Conservation (phyloP, 2,329 filamentous ascomycete genomes). For the Cladobotryum mycophilum region DNA sequence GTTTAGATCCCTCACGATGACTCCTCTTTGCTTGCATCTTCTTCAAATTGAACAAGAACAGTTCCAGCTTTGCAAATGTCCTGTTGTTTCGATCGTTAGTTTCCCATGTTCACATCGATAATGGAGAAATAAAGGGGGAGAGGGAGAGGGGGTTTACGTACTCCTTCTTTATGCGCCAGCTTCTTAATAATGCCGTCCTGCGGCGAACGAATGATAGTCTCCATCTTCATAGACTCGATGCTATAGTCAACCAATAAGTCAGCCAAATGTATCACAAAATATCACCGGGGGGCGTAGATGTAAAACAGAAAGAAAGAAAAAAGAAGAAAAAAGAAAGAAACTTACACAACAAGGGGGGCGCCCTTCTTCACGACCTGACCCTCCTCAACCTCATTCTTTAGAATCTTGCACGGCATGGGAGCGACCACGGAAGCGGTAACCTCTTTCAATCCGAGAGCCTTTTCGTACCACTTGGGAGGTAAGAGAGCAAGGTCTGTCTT, state of each 20-base stretch:
- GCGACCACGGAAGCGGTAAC: constrained; percentile 75
- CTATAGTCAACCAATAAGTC: constrained; percentile 28
- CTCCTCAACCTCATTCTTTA: constrained; percentile 80
- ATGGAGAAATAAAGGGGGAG: too few relatives aligned
- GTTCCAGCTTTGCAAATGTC: constrained; percentile 76
- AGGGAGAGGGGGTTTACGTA: constrained; percentile 35
- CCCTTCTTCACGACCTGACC: constrained; percentile 81
- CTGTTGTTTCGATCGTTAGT: constrained; percentile 29
- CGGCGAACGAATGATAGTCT: constrained; percentile 73
- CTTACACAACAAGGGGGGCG: constrained; percentile 75
- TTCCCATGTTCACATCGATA: not conserved
- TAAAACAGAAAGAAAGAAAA: not conserved
- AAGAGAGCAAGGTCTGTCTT: constrained; percentile 54
- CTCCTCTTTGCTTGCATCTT: constrained; percentile 29
- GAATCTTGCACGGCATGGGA: constrained; percentile 95
- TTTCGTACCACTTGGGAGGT: constrained; percentile 73
- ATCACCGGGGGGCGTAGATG: not conserved
- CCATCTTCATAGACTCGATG: constrained; percentile 89
- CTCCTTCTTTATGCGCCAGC: constrained; percentile 67
- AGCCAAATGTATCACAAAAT: constrained; percentile 26
- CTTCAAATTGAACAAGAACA: constrained; percentile 67
- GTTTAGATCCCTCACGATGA: constrained; percentile 16
- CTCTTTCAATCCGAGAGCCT: constrained; percentile 79
- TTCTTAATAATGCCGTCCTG: constrained; percentile 66
- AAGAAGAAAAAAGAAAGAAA: constrained; percentile 12